Base-by-base conservation (phyloP, 345 rosid species). In the Nasturtium officinale region DNA sequence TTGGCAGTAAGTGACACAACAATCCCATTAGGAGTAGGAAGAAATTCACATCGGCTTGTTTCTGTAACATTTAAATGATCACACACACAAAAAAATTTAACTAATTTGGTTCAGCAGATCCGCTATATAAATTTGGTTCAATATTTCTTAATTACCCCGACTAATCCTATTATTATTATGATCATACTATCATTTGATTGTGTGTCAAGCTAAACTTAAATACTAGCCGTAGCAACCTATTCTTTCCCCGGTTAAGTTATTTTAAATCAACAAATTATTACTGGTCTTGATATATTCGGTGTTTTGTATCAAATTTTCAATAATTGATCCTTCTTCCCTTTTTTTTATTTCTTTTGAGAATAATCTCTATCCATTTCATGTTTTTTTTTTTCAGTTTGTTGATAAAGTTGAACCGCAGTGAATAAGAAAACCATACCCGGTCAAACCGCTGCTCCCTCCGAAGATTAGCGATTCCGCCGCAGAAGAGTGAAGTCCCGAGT, bases 31-130 rank as follows among this genome's bases (percentile, higher is more conserved):
- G 40, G 17, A 94, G 88, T 50, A 94, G 82, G 26, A 85, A 82
- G 26, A 91, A 84, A 84, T 94, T 91, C 81, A 94, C 97, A 73
- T 91, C 96, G 8, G 98, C 91, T 65, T 91, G 96, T 82, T 86
- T 94, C 98, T 94, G 95, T 51, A 70, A 46, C 37, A 54, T 0
- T 45, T 45, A n/a, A n/a, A 54, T 16, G 3, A 61, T 61, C 42
- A 58, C 30, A 30, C 7, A 8, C n/a, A n/a, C n/a, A n/a, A 40
- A 40, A 17, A 67, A 25, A 25, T 3, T 52, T 8, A 2, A 25
- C 9, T 40, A 13, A 48, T 56, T 32, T 30, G 30, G 62, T 15
- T 42, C 21, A 15, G 16, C 58, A 32, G n/a, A n/a, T 26, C 9
- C 55, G 16, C 3, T 30, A 20, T 7, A 6, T 2, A 69, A 9